These are phyloP conservation scores for Stephania japonica DNA, from an alignment of 164 flowering plant genomes.

Conservation along the genomic window DNA sequence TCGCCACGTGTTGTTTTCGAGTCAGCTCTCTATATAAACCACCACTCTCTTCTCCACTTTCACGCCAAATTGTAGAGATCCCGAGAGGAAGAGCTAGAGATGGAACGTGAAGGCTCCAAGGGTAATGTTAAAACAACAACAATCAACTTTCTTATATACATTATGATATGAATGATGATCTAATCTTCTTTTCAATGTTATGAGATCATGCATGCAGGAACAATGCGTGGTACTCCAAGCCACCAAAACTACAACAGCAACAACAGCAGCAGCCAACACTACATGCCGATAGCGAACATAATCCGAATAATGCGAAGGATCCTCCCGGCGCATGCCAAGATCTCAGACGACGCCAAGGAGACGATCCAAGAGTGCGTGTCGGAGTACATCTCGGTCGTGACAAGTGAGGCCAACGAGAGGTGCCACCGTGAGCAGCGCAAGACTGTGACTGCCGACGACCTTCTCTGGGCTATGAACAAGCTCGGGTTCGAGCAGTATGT, in stretches of 20 bases:
- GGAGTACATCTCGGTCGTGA: constrained; percentile 78
- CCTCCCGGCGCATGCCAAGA: constrained; percentile 74
- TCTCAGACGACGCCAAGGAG: constrained; percentile 79
- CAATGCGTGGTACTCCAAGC: too few relatives aligned
- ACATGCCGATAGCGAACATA: constrained; percentile 85
- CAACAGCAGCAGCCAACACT: constrained; percentile 16
- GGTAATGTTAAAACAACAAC: too few relatives aligned
- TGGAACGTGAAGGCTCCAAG: too few relatives aligned
- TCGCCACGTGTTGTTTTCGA: too few relatives aligned
- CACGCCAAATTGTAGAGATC: too few relatives aligned
- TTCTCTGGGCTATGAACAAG: constrained; percentile 77
- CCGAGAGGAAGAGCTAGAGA: too few relatives aligned
- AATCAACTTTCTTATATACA: too few relatives aligned
- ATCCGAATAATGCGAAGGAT: constrained; percentile 70
- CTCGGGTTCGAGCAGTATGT: constrained; percentile 75
- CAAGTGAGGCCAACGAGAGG: constrained; percentile 76
- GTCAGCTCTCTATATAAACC: too few relatives aligned
- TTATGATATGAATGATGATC: too few relatives aligned
- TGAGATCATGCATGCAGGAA: too few relatives aligned
- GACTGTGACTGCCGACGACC: constrained; percentile 82
- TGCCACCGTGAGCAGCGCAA: constrained; percentile 85
- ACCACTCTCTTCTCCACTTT: too few relatives aligned
- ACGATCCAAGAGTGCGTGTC: constrained; percentile 82
- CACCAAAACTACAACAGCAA: constrained; percentile 48
- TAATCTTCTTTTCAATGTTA: too few relatives aligned